A percentile compares a stretch with the other conserved stretches of the same genome.
phyloP scores from a whole-genome alignment of 2,329 filamentous ascomycete genomes.

The Beauveria sp. region DNA sequence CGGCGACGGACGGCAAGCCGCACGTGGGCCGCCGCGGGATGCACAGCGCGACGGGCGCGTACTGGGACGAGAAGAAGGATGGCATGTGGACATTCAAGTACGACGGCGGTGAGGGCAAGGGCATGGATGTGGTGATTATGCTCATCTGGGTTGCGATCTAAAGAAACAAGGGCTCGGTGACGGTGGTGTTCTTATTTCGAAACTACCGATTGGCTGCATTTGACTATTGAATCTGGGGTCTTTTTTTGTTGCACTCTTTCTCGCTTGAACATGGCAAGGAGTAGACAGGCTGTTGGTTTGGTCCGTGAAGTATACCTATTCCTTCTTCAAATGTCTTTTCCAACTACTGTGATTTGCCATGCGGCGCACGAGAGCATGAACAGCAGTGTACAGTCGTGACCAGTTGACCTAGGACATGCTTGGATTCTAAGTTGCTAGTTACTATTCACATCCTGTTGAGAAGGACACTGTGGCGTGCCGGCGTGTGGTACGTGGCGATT shows the following conservation, averaged over 20 bases:
- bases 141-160: conserved; percentile 72
- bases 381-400: too few relatives aligned
- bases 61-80: conserved; percentile 86
- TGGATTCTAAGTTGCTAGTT: too few relatives aligned
- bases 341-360: background rate
- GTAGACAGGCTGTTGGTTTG: background rate
- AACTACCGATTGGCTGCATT: background rate
- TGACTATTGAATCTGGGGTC: background rate
- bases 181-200: background rate
- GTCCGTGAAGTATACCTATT: background rate
- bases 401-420: too few relatives aligned
- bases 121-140: conserved; percentile 62
- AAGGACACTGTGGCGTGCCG: too few relatives aligned
- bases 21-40: conserved; percentile 80
- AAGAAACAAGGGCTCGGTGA: background rate
- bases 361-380: background rate
- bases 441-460: too few relatives aligned
- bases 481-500: too few relatives aligned
- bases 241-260: background rate
- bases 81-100: conserved; percentile 89
- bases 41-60: conserved; percentile 79
- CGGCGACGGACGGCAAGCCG: conserved; percentile 55
- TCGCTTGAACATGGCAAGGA: background rate
- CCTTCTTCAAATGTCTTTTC: background rate
- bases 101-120: conserved; percentile 59